Conservation (phyloP, 2,329 filamentous ascomycete genomes). For the Ambrosiella xylebori region DNA sequence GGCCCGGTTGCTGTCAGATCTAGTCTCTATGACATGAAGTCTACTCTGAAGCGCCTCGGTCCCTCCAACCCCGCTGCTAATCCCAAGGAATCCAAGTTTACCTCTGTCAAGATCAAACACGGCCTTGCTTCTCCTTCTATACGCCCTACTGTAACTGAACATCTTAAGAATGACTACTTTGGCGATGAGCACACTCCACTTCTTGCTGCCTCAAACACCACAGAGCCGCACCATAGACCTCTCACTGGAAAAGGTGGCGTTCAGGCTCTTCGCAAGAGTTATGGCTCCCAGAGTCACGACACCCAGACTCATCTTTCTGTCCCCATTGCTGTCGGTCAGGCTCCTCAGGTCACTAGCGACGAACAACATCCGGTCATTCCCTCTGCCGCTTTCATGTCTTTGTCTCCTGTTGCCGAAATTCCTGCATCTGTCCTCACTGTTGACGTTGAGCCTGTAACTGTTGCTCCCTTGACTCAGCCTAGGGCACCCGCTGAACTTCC, state of each 20-base stretch:
- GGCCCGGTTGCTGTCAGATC: constrained; percentile 38
- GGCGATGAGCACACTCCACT: constrained; percentile 20
- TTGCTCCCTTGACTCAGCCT: not conserved
- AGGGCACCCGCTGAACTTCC: not conserved
- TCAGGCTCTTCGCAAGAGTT: constrained; percentile 8
- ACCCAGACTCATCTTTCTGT: constrained; percentile 1
- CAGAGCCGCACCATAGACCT: not conserved
- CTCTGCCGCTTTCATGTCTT: not conserved
- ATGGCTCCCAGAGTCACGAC: constrained; percentile 1
- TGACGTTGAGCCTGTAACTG: not conserved
- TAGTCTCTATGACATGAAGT: constrained; percentile 44
- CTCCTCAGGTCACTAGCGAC: not conserved
- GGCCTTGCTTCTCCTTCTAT: constrained; percentile 18
- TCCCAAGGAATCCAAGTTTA: constrained; percentile 42
- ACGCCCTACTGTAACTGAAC: not conserved
- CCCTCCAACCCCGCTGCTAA: constrained; percentile 50
- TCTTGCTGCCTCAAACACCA: constrained; percentile 10
- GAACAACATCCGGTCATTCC: not conserved
- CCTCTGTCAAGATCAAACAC: constrained; percentile 50
- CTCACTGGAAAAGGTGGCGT: constrained; percentile 16
- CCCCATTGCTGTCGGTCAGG: not conserved
- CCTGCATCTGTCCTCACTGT: not conserved
- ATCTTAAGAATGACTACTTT: constrained; percentile 1
- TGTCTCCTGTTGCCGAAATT: not conserved
- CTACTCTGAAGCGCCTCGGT: constrained; percentile 47